These are phyloP conservation scores for Suillus subaureus DNA, from an alignment of 768 basidiomycete genomes.

Conservation along the genomic window DNA sequence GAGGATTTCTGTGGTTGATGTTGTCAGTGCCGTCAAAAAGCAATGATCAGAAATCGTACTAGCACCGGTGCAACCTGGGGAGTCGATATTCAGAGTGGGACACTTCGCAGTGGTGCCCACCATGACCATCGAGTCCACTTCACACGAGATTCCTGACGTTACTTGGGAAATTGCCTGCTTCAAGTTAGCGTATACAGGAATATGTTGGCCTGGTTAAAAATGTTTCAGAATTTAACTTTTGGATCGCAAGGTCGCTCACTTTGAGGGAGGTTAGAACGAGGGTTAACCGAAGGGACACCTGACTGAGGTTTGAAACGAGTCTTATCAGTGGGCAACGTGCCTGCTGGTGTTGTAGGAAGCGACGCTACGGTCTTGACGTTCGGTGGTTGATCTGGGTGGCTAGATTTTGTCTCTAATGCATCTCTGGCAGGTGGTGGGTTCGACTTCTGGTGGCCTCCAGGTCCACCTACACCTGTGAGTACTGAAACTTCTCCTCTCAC, in stretches of 20 bases:
- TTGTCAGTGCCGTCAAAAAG: neutral
- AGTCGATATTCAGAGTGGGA: neutral
- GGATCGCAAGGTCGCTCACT: neutral
- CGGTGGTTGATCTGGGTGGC: neutral
- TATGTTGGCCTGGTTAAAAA: neutral
- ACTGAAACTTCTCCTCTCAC: neutral
- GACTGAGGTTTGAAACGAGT: neutral
- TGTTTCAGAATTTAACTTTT: too few relatives aligned
- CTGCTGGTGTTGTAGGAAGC: neutral
- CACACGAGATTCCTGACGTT: neutral
- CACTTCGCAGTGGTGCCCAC: neutral
- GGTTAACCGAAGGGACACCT: neutral
- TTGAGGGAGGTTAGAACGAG: neutral
- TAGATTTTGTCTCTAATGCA: neutral
- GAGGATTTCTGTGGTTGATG: neutral
- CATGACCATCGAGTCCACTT: slow-evolving; percentile 1
- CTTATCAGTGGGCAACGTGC: too few relatives aligned
- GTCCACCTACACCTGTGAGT: neutral
- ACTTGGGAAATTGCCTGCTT: neutral
- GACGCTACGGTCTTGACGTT: neutral
- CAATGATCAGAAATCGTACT: neutral
- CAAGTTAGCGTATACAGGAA: neutral
- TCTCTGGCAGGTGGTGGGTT: neutral
- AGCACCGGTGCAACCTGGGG: neutral
- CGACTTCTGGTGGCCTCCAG: neutral